Evolutionary conservation across 169 alveolate genomes (phyloP), one percentile per base, ranked within the genome.

Genomic region (Babesia ovata): DNA sequence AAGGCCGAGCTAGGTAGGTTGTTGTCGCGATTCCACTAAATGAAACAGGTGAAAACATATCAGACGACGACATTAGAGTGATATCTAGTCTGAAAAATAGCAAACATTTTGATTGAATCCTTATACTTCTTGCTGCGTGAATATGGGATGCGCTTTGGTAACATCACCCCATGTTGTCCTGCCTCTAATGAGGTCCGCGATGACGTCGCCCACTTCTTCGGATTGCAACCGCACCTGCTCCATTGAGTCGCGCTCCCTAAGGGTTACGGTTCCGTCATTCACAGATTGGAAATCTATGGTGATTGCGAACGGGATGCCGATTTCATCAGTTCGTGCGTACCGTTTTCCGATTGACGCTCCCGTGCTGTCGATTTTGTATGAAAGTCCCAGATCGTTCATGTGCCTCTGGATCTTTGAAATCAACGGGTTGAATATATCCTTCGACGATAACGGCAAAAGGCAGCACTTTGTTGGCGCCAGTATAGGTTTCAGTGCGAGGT

Each of bases 281-380:
- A 93, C 50, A 33, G 99, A 93, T 70, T 96, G 97, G 86, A 95
- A 93, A 86, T 98, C 99, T 19, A 98, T 93, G 24, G 99, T 98
- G 57, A 97, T 89, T 36, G 98, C 99, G 89, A 95, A 98, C 19
- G 99, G 99, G 48, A 97, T 95, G 7, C 99, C 99, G 16, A 97
- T 91, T 90, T 98, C 99, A 70, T 98, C 99, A 59, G 98, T 96
- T 70, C 99, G 86, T 2, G 99, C 99, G 85, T 98, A 97, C 79
- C 98, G 91, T 86, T 93, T 95, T 21, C 99, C 99, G 65, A 97
- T 93, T 13, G 98, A 86, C 28, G 92, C 96, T n/a, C 96, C 92
- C 11, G 98, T 87, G 60, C 88, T 94, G 77, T 97, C 99, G 52
- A 96, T 88, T 85, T 95, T 95, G 57, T 95, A 95, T 4, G 98